phyloP scores from a whole-genome alignment of 805 yeast species.

The Wickerhamomyces bisporus region DNA sequence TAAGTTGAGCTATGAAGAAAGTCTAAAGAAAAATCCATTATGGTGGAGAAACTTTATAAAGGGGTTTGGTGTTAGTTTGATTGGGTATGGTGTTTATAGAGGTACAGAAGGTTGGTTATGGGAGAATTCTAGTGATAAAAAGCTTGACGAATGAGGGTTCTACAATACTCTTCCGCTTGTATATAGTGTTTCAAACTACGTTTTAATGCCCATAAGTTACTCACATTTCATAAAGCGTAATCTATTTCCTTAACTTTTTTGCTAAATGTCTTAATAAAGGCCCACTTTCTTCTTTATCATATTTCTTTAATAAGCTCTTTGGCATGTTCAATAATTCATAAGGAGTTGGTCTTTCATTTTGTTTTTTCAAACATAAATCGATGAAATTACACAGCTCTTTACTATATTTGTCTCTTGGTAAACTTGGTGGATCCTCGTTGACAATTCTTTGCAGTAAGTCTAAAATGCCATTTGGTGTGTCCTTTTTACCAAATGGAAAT shows the following conservation, averaged over 20 bases:
- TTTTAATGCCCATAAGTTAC: too few relatives aligned
- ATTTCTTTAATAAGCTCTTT: slow-evolving; percentile 26
- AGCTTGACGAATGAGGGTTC: not conserved
- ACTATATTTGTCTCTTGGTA: slow-evolving; percentile 39
- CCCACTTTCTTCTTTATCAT: slow-evolving; percentile 27
- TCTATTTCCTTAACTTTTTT: slow-evolving; percentile 26
- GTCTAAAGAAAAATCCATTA: slow-evolving; percentile 35
- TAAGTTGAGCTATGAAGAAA: slow-evolving; percentile 28
- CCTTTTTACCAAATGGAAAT: slow-evolving; percentile 67
- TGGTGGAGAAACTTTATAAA: slow-evolving; percentile 62
- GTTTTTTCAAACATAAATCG: slow-evolving; percentile 69
- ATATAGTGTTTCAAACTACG: too few relatives aligned
- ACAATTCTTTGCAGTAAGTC: slow-evolving; percentile 91
- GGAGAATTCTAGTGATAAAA: slow-evolving; percentile 32
- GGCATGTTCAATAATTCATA: slow-evolving; percentile 51
- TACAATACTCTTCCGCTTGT: too few relatives aligned
- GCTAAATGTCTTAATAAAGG: slow-evolving; percentile 39
- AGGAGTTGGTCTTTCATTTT: slow-evolving; percentile 63
- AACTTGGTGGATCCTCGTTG: slow-evolving; percentile 82
- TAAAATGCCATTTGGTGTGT: slow-evolving; percentile 77
- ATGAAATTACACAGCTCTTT: slow-evolving; percentile 62
- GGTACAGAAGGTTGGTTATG: slow-evolving; percentile 60
- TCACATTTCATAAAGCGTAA: too few relatives aligned
- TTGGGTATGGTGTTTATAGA: slow-evolving; percentile 55
- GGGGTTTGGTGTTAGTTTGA: slow-evolving; percentile 46